A percentile compares a stretch with the other conserved stretches of the same genome.
Conservation (phyloP, 495 filamentous ascomycete species). For the Alectoria sarmentosa region DNA sequence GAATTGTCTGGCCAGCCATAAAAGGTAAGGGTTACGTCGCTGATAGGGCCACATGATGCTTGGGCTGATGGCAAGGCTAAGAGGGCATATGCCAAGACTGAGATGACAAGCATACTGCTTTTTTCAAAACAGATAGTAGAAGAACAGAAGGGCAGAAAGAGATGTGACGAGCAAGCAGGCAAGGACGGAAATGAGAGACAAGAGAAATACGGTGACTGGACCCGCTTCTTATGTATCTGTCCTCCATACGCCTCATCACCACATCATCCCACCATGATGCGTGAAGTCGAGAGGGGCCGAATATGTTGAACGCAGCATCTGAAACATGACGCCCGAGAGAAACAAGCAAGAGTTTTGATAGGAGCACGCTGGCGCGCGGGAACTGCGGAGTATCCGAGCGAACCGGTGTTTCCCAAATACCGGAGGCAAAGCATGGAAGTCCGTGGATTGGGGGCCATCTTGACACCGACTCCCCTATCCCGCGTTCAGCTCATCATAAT, state of each 20-base stretch:
- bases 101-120: background rate
- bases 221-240: background rate
- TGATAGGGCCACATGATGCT: slow-evolving; percentile 13
- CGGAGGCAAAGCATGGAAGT: background rate
- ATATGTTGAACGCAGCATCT: background rate
- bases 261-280: background rate
- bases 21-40: slow-evolving; percentile 27
- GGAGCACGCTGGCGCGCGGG: background rate
- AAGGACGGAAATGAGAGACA: background rate
- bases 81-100: slow-evolving; percentile 5
- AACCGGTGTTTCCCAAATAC: background rate
- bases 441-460: background rate
- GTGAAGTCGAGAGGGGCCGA: background rate
- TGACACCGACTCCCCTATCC: background rate
- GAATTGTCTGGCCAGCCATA: slow-evolving; percentile 39
- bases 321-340: background rate
- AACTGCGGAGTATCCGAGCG: background rate
- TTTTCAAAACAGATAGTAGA: background rate
- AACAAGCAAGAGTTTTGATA: background rate
- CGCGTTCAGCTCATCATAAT: background rate
- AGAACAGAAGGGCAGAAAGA: background rate
- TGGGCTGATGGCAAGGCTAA: slow-evolving; percentile 4
- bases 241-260: background rate
- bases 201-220: background rate
- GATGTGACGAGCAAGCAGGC: background rate